phyloP scores from a whole-genome alignment of 2,329 filamentous ascomycete species.

The Anthostomella pinea region DNA sequence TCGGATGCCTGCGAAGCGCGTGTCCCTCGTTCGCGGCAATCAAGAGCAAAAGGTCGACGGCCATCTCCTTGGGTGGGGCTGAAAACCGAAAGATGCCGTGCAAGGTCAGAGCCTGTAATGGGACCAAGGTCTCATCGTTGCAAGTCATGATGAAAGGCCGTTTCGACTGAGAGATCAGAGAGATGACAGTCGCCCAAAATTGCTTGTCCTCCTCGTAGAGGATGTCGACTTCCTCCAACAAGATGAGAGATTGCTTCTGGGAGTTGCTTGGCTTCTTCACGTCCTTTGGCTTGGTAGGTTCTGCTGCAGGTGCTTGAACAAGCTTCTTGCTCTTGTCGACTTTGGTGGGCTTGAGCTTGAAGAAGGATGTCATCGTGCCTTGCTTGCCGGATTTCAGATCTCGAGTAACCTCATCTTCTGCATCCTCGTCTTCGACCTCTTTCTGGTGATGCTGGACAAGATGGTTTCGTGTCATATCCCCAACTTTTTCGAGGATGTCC shows the following conservation, averaged over 20 bases:
- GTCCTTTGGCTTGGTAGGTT: conserved; percentile 22
- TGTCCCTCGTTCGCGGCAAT: conserved; percentile 90
- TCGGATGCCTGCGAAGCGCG: conserved; percentile 63
- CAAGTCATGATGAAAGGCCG: conserved; percentile 94
- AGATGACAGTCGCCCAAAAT: conserved; percentile 82
- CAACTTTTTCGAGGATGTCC: conserved; percentile 87
- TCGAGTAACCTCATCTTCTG: conserved; percentile 47
- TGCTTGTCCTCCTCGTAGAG: conserved; percentile 94
- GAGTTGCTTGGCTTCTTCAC: conserved; percentile 39
- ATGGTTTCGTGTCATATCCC: conserved; percentile 96
- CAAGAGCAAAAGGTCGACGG: conserved; percentile 76
- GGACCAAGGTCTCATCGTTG: conserved; percentile 83
- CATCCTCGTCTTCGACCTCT: conserved; percentile 27
- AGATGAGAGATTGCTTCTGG: conserved; percentile 91
- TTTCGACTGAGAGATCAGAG: conserved; percentile 79
- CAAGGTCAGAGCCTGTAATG: conserved; percentile 69
- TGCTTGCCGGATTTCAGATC: conserved; percentile 69
- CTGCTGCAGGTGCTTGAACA: conserved; percentile 3
- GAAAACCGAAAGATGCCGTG: conserved; percentile 81
- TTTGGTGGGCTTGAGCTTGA: conserved; percentile 52
- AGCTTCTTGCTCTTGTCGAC: conserved; percentile 31
- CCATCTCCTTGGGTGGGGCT: conserved; percentile 62
- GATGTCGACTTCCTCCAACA: conserved; percentile 90
- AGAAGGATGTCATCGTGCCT: conserved; percentile 77
- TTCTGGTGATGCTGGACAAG: conserved; percentile 62